Base-by-base conservation (phyloP, 2,329 filamentous ascomycete genomes). In the Sporothrix brasiliensis region DNA sequence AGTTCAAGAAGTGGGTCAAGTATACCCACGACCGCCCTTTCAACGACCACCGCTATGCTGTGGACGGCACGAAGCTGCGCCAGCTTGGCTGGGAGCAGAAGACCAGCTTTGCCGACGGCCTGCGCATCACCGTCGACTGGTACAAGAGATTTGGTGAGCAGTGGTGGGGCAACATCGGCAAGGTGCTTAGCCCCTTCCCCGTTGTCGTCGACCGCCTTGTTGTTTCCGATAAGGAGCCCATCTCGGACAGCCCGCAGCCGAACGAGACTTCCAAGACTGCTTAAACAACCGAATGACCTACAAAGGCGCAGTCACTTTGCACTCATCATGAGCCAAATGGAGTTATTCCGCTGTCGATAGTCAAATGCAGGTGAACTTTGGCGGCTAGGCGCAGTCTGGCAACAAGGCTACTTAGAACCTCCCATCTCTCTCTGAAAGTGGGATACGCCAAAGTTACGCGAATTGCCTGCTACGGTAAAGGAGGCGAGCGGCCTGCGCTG, bases 21-120 rank as follows among this genome's bases (percentile, higher is more conserved):
- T 90, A 92, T 79, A 92, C 91, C 2, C 85, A 89, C 73, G 92
- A 95, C 79, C 85, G 92, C 24, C 92, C 91, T 0, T 94, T 91
- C 81, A 92, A 92, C 79, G 91, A 93, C 78, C 86, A 88, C 76
- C 84, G 90, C 50, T 93, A 92, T 76, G 89, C 89, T 13, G 88
- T 92, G 2, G 89, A 92, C 76, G 89, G 87, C 47, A 86, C 85
- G 68, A 92, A 92, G 79, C 83, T 92, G 74, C 81, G 86, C 52
- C 80, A 84, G 73, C 82, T 93, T 5, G 91, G 90, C 27, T 92
- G 90, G 91, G 82, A 86, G 69, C 91, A 91, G 77, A 88, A 87
- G 78, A 90, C 87, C 2, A 81, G 79, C 67, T 89, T 93, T 72
- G 84, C 84, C 19, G 84, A 89, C 2, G 91, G 91, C 9, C 80